phyloP scores from a whole-genome alignment of 1,139 yeast species.

The Yamadazyma conglobata region DNA sequence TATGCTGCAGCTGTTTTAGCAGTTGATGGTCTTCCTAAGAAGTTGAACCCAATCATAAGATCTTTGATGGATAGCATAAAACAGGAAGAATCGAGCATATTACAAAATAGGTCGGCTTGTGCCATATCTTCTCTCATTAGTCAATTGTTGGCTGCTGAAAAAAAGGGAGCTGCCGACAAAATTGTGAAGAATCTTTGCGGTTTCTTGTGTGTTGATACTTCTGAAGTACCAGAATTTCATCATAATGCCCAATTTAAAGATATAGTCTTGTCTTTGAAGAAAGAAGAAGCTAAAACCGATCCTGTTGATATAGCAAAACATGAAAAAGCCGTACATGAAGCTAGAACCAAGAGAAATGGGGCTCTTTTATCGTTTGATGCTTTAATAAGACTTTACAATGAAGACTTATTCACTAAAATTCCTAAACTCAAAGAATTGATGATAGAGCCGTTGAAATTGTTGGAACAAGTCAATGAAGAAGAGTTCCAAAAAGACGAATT shows the following conservation, averaged over 20 bases:
- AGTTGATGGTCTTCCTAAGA: constrained; percentile 68
- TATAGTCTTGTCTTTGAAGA: constrained; percentile 67
- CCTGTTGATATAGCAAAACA: constrained; percentile 63
- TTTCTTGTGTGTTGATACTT: constrained; percentile 89
- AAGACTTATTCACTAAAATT: constrained; percentile 52
- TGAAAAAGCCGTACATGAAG: constrained; percentile 65
- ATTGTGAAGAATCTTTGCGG: constrained; percentile 89
- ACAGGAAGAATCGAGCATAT: constrained; percentile 59
- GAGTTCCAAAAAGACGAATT: constrained; percentile 42
- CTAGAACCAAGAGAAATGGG: constrained; percentile 79
- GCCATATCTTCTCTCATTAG: constrained; percentile 65
- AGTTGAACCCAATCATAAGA: constrained; percentile 83
- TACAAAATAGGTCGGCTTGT: constrained; percentile 70
- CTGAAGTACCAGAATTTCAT: constrained; percentile 90
- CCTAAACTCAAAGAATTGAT: constrained; percentile 69
- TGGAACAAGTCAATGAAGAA: constrained; percentile 24
- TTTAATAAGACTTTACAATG: constrained; percentile 49
- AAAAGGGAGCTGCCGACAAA: constrained; percentile 77
- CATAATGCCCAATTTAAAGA: constrained; percentile 59
- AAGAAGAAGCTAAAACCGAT: constrained; percentile 74
- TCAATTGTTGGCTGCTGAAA: constrained; percentile 54
- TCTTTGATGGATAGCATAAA: constrained; percentile 92
- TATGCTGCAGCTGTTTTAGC: constrained; percentile 73
- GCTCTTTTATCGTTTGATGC: constrained; percentile 69
- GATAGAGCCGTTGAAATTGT: constrained; percentile 57